A percentile compares a stretch with the other conserved stretches of the same genome.
Evolutionary conservation across 2,329 filamentous ascomycete species (phyloP).

Genomic region (Orbilia oligospora): DNA sequence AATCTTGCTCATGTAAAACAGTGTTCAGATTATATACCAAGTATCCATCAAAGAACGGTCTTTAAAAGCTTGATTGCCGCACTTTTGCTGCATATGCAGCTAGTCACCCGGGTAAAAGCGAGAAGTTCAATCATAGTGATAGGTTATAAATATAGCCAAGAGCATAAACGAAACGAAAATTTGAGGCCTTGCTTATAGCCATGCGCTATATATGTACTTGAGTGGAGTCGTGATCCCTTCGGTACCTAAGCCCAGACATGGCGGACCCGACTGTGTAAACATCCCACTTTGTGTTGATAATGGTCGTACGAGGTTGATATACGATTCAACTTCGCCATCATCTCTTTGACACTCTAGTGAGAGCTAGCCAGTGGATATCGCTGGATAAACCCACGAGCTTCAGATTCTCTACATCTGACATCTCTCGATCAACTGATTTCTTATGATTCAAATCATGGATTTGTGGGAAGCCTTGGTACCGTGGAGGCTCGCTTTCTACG

Average conservation of each 20-base stretch:
- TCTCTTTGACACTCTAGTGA: neutral
- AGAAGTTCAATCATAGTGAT: neutral
- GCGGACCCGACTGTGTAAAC: neutral
- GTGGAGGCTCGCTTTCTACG: neutral
- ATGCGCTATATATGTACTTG: slow-evolving; percentile 10
- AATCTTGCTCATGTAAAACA: neutral
- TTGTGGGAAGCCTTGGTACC: neutral
- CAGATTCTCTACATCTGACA: neutral
- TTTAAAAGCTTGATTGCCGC: too few relatives aligned
- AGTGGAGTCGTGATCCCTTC: neutral
- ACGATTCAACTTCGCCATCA: slow-evolving; percentile 6
- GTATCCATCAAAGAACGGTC: neutral
- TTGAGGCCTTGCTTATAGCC: neutral
- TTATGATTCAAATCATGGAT: neutral
- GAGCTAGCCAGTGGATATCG: neutral
- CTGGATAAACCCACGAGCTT: neutral
- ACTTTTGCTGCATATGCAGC: neutral
- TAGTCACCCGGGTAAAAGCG: slow-evolving; percentile 12
- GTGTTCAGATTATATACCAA: neutral
- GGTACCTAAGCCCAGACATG: neutral
- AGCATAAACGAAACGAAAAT: neutral
- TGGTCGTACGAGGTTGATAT: slow-evolving; percentile 13
- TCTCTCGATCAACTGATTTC: neutral
- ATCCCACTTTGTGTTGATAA: slow-evolving; percentile 19
- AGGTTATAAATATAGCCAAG: neutral